Percentiles rank a stretch among this genome's conserved stretches.
Conservation (phyloP, 176 grass and related monocot genomes). For the Aegilops speltoides region DNA sequence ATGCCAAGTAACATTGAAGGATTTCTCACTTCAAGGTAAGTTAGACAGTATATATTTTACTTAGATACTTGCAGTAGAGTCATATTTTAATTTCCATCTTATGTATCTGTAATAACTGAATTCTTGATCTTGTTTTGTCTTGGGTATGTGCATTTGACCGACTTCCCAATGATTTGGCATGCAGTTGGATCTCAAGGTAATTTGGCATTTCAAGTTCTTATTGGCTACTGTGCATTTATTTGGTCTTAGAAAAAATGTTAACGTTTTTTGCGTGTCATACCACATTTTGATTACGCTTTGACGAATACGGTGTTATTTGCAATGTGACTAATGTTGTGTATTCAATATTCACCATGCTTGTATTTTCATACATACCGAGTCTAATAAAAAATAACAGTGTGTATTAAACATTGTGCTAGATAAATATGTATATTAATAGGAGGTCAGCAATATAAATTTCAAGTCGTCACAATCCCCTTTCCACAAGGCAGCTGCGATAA, state of each 20-base stretch:
- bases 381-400: not conserved
- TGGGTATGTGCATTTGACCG: constrained; percentile 17
- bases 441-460: not conserved
- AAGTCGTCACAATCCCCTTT: not conserved
- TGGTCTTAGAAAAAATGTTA: not conserved
- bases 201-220: not conserved
- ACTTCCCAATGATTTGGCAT: constrained; percentile 28
- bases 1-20: constrained; percentile 88
- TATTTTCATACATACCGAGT: not conserved
- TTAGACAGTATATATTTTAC: constrained; percentile 27
- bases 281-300: not conserved
- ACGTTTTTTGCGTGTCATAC: not conserved
- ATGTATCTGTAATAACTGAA: constrained; percentile 26
- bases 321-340: constrained; percentile 7
- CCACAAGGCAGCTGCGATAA: no score
- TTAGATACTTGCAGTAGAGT: constrained; percentile 7
- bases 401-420: not conserved
- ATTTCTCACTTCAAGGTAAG: constrained; percentile 99
- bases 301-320: not conserved
- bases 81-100: constrained; percentile 4
- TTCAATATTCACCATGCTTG: not conserved
- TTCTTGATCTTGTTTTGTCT: constrained; percentile 31
- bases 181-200: constrained; percentile 99
- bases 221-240: constrained; percentile 4
- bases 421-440: not conserved